Percentiles rank a stretch among this genome's conserved stretches.
phyloP scores from a whole-genome alignment of 352 stramenopile species.

The Phytophthora tentaculata region DNA sequence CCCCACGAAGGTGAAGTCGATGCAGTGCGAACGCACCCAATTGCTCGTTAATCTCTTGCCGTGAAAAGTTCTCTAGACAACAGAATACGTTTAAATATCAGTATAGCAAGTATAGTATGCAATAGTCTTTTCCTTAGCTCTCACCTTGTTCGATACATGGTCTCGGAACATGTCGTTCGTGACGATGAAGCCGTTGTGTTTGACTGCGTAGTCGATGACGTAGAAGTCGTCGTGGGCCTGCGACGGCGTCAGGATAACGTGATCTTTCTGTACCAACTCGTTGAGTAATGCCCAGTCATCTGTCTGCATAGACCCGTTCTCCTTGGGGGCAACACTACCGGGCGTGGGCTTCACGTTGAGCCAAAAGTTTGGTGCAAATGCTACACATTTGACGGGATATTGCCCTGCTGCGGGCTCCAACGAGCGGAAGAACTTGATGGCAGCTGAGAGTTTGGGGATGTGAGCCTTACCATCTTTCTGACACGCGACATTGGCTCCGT shows the following conservation, averaged over 20 bases:
- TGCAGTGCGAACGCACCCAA: conserved; percentile 77
- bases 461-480: conserved; percentile 60
- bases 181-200: conserved; percentile 89
- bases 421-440: conserved; percentile 71
- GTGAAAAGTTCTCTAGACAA: conserved; percentile 65
- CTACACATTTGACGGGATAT: conserved; percentile 66
- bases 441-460: conserved; percentile 67
- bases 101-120: background rate
- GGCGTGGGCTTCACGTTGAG: conserved; percentile 63
- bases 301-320: conserved; percentile 53
- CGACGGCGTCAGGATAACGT: conserved; percentile 80
- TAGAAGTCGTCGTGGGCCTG: conserved; percentile 92
- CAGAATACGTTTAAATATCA: conserved; percentile 4
- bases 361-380: conserved; percentile 86
- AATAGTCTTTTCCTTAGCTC: background rate
- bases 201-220: conserved; percentile 91
- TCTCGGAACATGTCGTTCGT: conserved; percentile 95
- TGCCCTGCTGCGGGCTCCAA: conserved; percentile 27
- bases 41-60: conserved; percentile 56
- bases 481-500: conserved; percentile 78
- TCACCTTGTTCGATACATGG: conserved; percentile 77
- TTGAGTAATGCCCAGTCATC: conserved; percentile 59
- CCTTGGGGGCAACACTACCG: conserved; percentile 22
- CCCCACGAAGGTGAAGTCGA: conserved; percentile 91
- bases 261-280: conserved; percentile 64